Conservation (phyloP, 192 early-diverging fungal species). For the Backusella parvicylindrica region DNA sequence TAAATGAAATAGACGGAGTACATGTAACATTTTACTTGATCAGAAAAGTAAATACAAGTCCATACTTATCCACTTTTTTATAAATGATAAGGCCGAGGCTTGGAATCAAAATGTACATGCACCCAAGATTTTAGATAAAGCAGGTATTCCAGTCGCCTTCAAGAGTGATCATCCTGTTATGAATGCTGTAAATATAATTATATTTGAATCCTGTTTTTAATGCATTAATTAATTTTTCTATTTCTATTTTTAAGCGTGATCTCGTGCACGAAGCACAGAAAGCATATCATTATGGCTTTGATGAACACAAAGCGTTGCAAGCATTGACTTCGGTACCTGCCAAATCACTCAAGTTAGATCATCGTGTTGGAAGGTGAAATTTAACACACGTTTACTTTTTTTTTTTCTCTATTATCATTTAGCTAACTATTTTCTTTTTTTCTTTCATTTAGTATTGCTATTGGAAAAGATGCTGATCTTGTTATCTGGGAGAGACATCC, state of each 20-base stretch:
- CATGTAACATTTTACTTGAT: neutral
- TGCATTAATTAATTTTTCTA: neutral
- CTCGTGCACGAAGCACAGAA: slow-evolving; percentile 60
- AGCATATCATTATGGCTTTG: slow-evolving; percentile 58
- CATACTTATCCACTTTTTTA: too few species aligned
- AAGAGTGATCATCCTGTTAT: slow-evolving; percentile 66
- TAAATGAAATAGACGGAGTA: neutral
- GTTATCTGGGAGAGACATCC: slow-evolving; percentile 67
- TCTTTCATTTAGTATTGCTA: slow-evolving; percentile 14
- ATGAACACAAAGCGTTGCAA: slow-evolving; percentile 41
- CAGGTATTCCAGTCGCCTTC: slow-evolving; percentile 60
- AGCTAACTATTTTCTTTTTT: neutral
- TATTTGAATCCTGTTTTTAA: neutral
- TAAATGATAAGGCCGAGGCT: slow-evolving; percentile 54
- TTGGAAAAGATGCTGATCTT: slow-evolving; percentile 63
- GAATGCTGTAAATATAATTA: slow-evolving; percentile 39
- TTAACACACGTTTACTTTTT: neutral
- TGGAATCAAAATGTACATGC: slow-evolving; percentile 50
- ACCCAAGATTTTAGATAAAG: slow-evolving; percentile 46
- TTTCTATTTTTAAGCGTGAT: slow-evolving; percentile 35
- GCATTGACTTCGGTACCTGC: slow-evolving; percentile 58
- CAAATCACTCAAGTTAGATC: slow-evolving; percentile 43
- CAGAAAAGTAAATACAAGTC: too few species aligned
- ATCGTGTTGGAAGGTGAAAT: slow-evolving; percentile 46
- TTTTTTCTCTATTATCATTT: too few species aligned